Base-by-base conservation (phyloP, 305 asterid species). In the Solanum hybrid region DNA sequence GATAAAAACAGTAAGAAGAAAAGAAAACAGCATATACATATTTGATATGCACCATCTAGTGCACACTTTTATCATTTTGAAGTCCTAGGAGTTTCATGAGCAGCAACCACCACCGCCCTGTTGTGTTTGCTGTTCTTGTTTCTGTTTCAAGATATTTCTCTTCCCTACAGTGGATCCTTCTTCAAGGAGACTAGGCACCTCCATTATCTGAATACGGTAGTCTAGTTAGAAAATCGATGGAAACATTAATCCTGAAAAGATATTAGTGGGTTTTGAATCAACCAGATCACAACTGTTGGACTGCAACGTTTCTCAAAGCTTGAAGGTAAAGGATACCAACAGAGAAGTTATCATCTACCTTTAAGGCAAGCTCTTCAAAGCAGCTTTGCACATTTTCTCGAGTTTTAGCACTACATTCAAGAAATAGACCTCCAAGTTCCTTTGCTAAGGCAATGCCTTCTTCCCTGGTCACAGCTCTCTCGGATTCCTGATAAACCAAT, bases 101-200 rank as follows among this genome's bases (percentile, higher is more conserved):
- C 99, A 97, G 87, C 99, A 97, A 89, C 94, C 91, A 24, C 94
- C 91, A 26, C 94, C 89, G 10, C 88, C 73, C 19, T 94, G 88
- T 69, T 94, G 93, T 35, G 92, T 73, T 87, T 92, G 96, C 34
- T 94, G 90, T 88, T 94, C 99, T 92, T 93, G 98, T 90, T 94
- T 95, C 93, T 95, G 98, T 92, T 94, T 95, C 78, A 97, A 93
- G 90, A 96, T 96, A 90, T 94, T 97, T 91, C 98, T 94, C 96
- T 95, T 96, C 90, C 93, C 95, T 6, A 86, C 90, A 5, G 93
- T 81, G 85, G 97, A 97, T 89, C 99, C 98, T 95, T 95, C 98
- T 94, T 96, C 99, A 76, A 96, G 92, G 73, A 97, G 95, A 88
- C 98, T 92, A 24, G 99, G 99, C 92, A 95, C 98, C 95, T 95